Base-by-base conservation (phyloP, 2,329 filamentous ascomycete species). In the Phaeosphaeria sp. region DNA sequence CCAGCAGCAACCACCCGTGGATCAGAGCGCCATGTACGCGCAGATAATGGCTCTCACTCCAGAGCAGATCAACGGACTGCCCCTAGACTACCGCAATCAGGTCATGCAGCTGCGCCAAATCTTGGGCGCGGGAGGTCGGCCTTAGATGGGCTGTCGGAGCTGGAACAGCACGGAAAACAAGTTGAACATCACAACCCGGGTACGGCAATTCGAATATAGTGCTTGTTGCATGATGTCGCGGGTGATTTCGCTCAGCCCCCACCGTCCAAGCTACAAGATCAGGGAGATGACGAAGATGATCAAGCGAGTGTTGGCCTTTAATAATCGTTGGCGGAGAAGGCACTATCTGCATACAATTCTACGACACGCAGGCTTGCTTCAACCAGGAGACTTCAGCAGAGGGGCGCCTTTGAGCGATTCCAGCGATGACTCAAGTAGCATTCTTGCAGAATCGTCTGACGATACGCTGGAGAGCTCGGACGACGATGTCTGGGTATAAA, bases 1-100 rank as follows among this genome's bases (percentile, higher is more conserved):
- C 9, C 59, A 62, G 21, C 53, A 52, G 6, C 57, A 44, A 17
- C 18, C 49, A 17, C 39, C 75, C 72, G 25, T 71, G 72, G 44
- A 72, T 75, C 86, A 91, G 43, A 88, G 91, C 48, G 87, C 89
- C 44, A 83, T 97, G 53, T 88, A 97, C 75, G 86, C 90, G 62
- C 91, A 93, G 68, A 90, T 97, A 48, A 83, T 97, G 81, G 86
- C 85, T 53, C 87, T 97, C 80, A 87, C 92, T 2, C 90, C 91
- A 69, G 85, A 91, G 57, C 87, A 91, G 55, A 93, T 98, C 66
- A 90, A 94, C 73, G 86, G 87, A 71, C 81, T 97, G 49, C 88
- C 90, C 6, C 90, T 92, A 39, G 85, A 86, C 20, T 89, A 95
- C 71, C 84, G 90, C 53, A 86, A 86, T 59, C 92, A 97, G 76